These are phyloP conservation scores for Kurtzmaniella fragi DNA, from an alignment of 805 yeast species.

Conservation along the genomic window DNA sequence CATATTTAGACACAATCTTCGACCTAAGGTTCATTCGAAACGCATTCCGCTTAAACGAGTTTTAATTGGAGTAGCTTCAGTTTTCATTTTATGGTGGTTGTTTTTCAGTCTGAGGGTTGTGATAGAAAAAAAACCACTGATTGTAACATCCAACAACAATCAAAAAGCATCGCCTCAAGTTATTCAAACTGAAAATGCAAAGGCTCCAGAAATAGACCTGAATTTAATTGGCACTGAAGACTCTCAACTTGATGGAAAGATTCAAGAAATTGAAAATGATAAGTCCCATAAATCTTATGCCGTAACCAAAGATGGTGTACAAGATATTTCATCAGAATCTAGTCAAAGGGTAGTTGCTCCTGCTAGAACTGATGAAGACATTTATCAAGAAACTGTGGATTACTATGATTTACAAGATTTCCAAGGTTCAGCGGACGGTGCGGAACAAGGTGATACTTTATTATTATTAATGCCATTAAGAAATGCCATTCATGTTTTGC, in stretches of 20 bases:
- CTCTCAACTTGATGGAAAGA: not conserved
- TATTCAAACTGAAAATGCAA: no score
- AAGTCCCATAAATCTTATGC: constrained; percentile 21
- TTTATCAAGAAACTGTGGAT: constrained; percentile 47
- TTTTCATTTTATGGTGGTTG: constrained; percentile 8
- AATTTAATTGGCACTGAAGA: not conserved
- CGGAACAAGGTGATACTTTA: constrained; percentile 53
- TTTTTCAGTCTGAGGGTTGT: constrained; percentile 2
- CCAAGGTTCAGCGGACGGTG: constrained; percentile 49
- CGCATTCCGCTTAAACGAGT: no score
- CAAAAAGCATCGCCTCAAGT: not conserved
- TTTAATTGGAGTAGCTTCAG: constrained; percentile 2
- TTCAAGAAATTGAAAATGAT: constrained; percentile 8
- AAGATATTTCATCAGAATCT: constrained; percentile 1
- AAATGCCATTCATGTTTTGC: constrained; percentile 72
- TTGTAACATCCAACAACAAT: not conserved
- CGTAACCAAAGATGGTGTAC: constrained; percentile 29
- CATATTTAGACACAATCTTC: no score
- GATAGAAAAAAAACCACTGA: constrained; percentile 1
- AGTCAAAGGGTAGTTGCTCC: constrained; percentile 2
- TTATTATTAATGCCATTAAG: constrained; percentile 71
- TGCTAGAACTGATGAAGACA: constrained; percentile 21
- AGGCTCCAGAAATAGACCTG: no score
- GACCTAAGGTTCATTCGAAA: no score
- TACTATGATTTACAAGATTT: constrained; percentile 58